phyloP scores from a whole-genome alignment of 1,284 basidiomycete species.

The Flammula alnicola region DNA sequence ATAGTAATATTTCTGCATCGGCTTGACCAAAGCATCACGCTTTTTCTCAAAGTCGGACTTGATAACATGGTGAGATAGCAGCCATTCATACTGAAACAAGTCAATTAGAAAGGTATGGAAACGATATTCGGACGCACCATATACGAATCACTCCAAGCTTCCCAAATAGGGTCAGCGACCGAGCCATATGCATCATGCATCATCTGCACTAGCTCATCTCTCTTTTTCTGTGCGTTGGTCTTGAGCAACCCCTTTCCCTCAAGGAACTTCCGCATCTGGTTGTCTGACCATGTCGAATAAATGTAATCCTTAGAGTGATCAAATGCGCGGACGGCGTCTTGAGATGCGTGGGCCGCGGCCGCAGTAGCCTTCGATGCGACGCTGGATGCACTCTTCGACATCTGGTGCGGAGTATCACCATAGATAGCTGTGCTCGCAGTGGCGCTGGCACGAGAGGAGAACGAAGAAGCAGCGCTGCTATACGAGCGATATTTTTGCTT shows the following conservation, averaged over 20 bases:
- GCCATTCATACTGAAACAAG: constrained; percentile 74
- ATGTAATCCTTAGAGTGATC: constrained; percentile 86
- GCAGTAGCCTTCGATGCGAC: constrained; percentile 29
- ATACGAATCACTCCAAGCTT: constrained; percentile 86
- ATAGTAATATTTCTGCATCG: constrained; percentile 87
- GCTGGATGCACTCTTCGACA: constrained; percentile 48
- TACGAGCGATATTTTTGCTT: constrained; percentile 72
- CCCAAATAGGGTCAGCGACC: constrained; percentile 69
- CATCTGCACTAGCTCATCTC: constrained; percentile 69
- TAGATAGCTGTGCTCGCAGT: constrained; percentile 63
- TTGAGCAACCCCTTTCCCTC: constrained; percentile 77
- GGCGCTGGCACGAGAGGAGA: constrained; percentile 55
- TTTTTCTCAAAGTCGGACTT: constrained; percentile 58
- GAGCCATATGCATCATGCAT: constrained; percentile 75
- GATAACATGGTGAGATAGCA: constrained; percentile 76
- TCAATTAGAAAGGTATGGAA: constrained; percentile 3
- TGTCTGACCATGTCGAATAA: constrained; percentile 89
- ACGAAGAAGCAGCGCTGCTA: constrained; percentile 55
- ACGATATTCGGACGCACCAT: constrained; percentile 55
- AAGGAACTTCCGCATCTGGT: constrained; percentile 69
- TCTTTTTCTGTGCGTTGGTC: constrained; percentile 62
- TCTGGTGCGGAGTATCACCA: constrained; percentile 54
- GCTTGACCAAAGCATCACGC: constrained; percentile 68
- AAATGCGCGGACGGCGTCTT: constrained; percentile 58
- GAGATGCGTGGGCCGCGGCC: constrained; percentile 53